Conservation (phyloP, 106 monocot species). For the Vanilla planifolia region DNA sequence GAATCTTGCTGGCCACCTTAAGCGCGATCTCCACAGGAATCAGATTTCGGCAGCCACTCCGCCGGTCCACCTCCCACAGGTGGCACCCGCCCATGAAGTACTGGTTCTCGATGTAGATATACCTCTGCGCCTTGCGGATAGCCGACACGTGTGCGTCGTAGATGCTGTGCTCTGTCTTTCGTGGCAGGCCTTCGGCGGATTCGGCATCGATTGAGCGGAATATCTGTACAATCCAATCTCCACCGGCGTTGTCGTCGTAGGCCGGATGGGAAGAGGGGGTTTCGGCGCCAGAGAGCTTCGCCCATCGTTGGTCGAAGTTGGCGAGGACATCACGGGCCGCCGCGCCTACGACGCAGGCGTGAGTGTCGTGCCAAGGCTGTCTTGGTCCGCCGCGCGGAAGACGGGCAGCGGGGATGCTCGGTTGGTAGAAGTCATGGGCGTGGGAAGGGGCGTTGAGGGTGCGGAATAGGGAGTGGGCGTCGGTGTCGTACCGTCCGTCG, state of each 20-base stretch:
- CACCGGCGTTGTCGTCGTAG: not conserved
- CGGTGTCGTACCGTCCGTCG: constrained; percentile 51
- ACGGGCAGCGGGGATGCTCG: constrained; percentile 19
- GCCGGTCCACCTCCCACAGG: constrained; percentile 25
- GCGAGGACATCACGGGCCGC: constrained; percentile 37
- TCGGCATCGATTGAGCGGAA: constrained; percentile 46
- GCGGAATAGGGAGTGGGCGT: constrained; percentile 45
- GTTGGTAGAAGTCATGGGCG: constrained; percentile 39
- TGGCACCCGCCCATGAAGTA: constrained; percentile 59
- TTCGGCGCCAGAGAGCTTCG: constrained; percentile 21
- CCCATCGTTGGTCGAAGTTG: constrained; percentile 55
- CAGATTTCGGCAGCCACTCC: constrained; percentile 33
- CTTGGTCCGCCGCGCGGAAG: constrained; percentile 34
- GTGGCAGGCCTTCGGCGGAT: constrained; percentile 7
- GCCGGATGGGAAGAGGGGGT: too few species aligned
- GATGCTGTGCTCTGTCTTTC: constrained; percentile 28
- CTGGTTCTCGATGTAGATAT: constrained; percentile 62
- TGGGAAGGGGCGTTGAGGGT: constrained; percentile 21
- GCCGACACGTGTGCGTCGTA: constrained; percentile 40
- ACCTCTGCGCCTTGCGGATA: constrained; percentile 39
- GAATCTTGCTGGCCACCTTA: constrained; percentile 45
- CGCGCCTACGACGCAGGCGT: constrained; percentile 23
- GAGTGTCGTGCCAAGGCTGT: constrained; percentile 59
- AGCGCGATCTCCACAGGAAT: constrained; percentile 49
- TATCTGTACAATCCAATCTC: constrained; percentile 17